Evolutionary conservation across 257 asterid species (phyloP).

Genomic region (Solanum chaucha): DNA sequence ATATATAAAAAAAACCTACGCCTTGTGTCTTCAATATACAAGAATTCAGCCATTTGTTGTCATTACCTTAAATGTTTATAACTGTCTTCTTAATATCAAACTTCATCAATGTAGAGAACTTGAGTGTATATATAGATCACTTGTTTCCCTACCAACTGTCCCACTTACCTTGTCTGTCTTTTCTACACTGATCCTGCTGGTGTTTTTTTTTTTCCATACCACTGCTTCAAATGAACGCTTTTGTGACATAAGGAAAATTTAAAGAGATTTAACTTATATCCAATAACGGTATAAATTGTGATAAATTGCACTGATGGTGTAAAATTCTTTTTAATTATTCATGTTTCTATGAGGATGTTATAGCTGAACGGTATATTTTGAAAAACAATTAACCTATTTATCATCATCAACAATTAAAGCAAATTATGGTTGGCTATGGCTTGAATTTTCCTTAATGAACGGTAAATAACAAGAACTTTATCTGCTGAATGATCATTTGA

Average conservation of each 20-base stretch:
- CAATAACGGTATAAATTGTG: neutral
- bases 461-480: neutral
- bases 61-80: too few species aligned
- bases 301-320: neutral
- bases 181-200: neutral
- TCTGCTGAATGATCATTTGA: neutral
- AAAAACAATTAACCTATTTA: neutral
- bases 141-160: neutral
- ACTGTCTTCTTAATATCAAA: too few species aligned
- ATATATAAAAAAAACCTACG: neutral
- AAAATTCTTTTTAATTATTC: too few species aligned
- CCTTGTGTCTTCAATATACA: neutral
- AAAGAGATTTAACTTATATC: neutral
- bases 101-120: too few species aligned
- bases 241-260: neutral
- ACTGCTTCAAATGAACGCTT: neutral
- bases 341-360: neutral
- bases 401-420: neutral
- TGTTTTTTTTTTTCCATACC: neutral
- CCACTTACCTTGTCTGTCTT: neutral
- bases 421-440: slow-evolving; percentile 9
- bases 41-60: too few species aligned
- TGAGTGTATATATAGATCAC: neutral
- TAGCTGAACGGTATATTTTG: neutral
- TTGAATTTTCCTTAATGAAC: slow-evolving; percentile 3